Conservation (phyloP, 495 filamentous ascomycete genomes). For the Neurospora tetraspora region DNA sequence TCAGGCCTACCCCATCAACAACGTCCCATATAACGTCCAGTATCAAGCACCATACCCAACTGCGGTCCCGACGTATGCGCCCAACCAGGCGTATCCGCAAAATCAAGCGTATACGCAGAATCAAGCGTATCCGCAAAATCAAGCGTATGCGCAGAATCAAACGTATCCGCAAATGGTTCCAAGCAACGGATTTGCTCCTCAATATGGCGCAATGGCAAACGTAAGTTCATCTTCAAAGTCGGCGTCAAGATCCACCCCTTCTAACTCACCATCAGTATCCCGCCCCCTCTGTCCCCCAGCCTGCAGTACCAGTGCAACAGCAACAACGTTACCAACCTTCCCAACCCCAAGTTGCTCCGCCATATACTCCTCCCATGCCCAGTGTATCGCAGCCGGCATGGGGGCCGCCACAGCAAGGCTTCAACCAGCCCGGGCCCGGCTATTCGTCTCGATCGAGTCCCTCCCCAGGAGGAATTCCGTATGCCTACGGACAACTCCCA, state of each 20-base stretch:
- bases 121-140: neutral
- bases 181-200: constrained; percentile 25
- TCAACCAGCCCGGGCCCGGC: constrained; percentile 20
- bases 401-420: constrained; percentile 9
- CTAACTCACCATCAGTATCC: constrained; percentile 21
- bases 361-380: constrained; percentile 33
- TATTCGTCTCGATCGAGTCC: constrained; percentile 24
- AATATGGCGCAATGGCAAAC: constrained; percentile 24
- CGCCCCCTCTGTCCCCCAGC: constrained; percentile 15
- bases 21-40: constrained; percentile 26
- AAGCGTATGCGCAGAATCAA: neutral
- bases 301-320: constrained; percentile 17
- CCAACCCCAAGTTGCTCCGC: constrained; percentile 27
- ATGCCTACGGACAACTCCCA: constrained; percentile 69
- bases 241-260: neutral
- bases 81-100: constrained; percentile 21
- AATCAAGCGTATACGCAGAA: neutral
- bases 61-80: constrained; percentile 14
- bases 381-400: constrained; percentile 10
- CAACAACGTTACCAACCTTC: constrained; percentile 25
- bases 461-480: constrained; percentile 40
- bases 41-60: constrained; percentile 26
- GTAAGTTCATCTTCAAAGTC: constrained; percentile 22
- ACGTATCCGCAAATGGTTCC: constrained; percentile 29
- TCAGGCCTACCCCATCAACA: constrained; percentile 39